Evolutionary conservation across 2,329 filamentous ascomycete species (phyloP).

Genomic region (Clonostachys sp.): DNA sequence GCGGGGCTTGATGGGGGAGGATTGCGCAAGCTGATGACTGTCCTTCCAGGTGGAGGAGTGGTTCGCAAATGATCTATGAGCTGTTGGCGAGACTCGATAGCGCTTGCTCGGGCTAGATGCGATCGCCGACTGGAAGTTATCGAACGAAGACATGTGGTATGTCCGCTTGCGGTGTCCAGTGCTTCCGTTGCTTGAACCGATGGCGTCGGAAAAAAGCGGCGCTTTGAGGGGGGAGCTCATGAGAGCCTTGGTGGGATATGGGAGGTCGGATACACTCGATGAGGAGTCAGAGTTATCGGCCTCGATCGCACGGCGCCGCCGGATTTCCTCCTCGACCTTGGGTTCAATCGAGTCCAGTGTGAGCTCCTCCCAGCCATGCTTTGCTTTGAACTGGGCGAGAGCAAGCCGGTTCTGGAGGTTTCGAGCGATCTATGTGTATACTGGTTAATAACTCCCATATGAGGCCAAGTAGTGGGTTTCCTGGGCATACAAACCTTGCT

Average conservation of each 20-base stretch:
- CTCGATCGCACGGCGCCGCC: conserved; percentile 63
- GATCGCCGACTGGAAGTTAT: conserved; percentile 25
- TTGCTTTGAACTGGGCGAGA: conserved; percentile 94
- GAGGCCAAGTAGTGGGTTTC: too few species aligned
- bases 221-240: conserved; percentile 84
- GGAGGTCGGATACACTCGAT: conserved; percentile 74
- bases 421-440: conserved; percentile 71
- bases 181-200: conserved; percentile 66
- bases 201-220: conserved; percentile 78
- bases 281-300: conserved; percentile 80
- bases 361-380: conserved; percentile 90
- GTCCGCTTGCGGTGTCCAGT: conserved; percentile 61
- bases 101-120: conserved; percentile 63
- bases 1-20: conserved; percentile 77
- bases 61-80: conserved; percentile 49
- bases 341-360: conserved; percentile 83
- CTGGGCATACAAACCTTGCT: conserved; percentile 56
- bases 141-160: conserved; percentile 51
- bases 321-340: conserved; percentile 73
- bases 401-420: conserved; percentile 91
- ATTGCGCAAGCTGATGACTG: conserved; percentile 72
- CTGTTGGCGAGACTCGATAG: conserved; percentile 58
- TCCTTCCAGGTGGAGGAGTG: conserved; percentile 67
- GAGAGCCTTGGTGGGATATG: conserved; percentile 50
- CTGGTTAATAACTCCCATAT: conserved; percentile 6